Conservation (phyloP, 2,329 filamentous ascomycete species). For the Penicillium sp. region DNA sequence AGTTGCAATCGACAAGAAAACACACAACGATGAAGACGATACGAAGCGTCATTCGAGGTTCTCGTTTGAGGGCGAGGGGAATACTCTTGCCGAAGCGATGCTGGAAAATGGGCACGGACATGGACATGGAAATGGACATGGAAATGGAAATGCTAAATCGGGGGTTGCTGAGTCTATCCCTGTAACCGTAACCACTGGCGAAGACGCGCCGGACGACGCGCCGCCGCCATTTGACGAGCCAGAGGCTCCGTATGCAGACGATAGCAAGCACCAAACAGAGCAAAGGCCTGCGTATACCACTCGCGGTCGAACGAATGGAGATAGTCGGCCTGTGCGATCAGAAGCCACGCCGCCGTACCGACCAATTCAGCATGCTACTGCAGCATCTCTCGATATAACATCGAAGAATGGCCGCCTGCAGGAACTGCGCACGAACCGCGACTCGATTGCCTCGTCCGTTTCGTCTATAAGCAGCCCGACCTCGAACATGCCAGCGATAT, state of each 20-base stretch:
- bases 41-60: constrained; percentile 10
- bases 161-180: background rate
- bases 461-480: constrained; percentile 8
- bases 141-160: no score
- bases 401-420: background rate
- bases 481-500: background rate
- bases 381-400: background rate
- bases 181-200: constrained; percentile 9
- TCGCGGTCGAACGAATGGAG: background rate
- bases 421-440: background rate
- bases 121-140: no score
- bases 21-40: background rate
- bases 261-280: constrained; percentile 2
- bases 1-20: background rate
- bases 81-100: constrained; percentile 11
- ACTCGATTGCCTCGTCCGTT: constrained; percentile 3
- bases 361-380: background rate
- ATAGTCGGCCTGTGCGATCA: background rate
- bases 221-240: constrained; percentile 11
- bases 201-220: constrained; percentile 9
- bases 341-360: background rate
- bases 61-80: constrained; percentile 12
- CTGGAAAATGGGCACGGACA: constrained; percentile 5
- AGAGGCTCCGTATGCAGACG: constrained; percentile 4
- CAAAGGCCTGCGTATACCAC: background rate